These are phyloP conservation scores for Jacaranda mimosifolia DNA, from an alignment of 257 asterid genomes.

Conservation along the genomic window DNA sequence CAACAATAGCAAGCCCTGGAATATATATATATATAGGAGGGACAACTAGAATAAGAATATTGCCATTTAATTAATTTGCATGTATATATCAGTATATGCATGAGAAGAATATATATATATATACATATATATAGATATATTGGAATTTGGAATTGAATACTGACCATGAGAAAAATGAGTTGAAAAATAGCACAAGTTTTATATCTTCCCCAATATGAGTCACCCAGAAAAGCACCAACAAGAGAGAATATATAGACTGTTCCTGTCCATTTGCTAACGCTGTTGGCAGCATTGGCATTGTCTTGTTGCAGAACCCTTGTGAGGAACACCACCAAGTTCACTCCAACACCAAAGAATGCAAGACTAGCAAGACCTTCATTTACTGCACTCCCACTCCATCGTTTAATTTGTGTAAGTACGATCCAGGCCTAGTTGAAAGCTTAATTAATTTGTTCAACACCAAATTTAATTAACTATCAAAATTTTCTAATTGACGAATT, in stretches of 20 bases:
- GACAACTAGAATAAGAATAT: too few relatives aligned
- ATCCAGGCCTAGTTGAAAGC: too few relatives aligned
- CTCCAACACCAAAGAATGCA: conserved; percentile 95
- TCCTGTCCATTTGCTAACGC: conserved; percentile 97
- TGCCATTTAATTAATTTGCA: too few relatives aligned
- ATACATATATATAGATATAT: too few relatives aligned
- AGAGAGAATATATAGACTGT: conserved; percentile 96
- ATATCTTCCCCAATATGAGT: conserved; percentile 97
- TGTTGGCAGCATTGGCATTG: conserved; percentile 93
- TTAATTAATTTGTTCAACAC: too few relatives aligned
- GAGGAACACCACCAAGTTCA: conserved; percentile 87
- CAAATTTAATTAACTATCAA: too few relatives aligned
- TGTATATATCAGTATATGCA: not conserved
- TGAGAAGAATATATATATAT: too few relatives aligned
- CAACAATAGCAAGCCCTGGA: conserved; percentile 74
- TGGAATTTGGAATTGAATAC: conserved; percentile 26
- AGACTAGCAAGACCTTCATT: conserved; percentile 95
- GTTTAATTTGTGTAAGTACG: not conserved
- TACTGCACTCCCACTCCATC: conserved; percentile 63
- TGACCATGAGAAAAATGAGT: conserved; percentile 73
- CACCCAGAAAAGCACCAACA: conserved; percentile 94
- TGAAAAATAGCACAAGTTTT: conserved; percentile 91
- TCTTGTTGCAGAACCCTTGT: conserved; percentile 82
- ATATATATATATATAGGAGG: too few relatives aligned
- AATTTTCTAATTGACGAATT: too few relatives aligned